These are phyloP conservation scores for Protea cynaroides DNA, from an alignment of 164 flowering plant genomes.

Conservation along the genomic window DNA sequence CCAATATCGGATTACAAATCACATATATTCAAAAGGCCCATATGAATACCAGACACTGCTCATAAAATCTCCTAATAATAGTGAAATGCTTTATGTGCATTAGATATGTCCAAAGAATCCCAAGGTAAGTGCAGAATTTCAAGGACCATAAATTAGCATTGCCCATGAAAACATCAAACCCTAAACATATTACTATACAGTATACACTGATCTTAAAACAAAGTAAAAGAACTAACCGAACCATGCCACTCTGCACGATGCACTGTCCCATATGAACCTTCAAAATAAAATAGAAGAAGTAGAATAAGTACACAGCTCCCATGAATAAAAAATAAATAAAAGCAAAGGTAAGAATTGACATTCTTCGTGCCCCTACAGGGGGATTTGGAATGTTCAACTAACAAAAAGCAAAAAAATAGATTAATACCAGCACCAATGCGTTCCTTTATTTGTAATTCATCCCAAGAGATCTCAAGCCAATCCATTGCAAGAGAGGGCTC, in stretches of 20 bases:
- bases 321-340: background rate
- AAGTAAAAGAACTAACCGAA: constrained; percentile 58
- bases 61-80: too few species aligned
- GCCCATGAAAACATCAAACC: background rate
- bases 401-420: constrained; percentile 4
- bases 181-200: background rate
- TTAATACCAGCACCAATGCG: constrained; percentile 86
- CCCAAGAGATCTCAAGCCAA: constrained; percentile 97
- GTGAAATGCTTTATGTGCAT: too few species aligned
- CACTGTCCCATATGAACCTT: constrained; percentile 98
- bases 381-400: background rate
- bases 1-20: too few species aligned
- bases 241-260: constrained; percentile 99
- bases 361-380: background rate
- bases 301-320: background rate
- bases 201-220: background rate
- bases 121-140: too few species aligned
- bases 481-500: constrained; percentile 98
- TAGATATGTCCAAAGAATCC: too few species aligned
- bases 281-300: constrained; percentile 4
- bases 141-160: background rate
- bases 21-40: too few species aligned
- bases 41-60: too few species aligned
- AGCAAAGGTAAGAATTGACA: background rate
- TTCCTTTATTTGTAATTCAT: constrained; percentile 86